These are phyloP conservation scores for Mikania micrantha DNA, from an alignment of 129 eudicot genomes.

Conservation along the genomic window DNA sequence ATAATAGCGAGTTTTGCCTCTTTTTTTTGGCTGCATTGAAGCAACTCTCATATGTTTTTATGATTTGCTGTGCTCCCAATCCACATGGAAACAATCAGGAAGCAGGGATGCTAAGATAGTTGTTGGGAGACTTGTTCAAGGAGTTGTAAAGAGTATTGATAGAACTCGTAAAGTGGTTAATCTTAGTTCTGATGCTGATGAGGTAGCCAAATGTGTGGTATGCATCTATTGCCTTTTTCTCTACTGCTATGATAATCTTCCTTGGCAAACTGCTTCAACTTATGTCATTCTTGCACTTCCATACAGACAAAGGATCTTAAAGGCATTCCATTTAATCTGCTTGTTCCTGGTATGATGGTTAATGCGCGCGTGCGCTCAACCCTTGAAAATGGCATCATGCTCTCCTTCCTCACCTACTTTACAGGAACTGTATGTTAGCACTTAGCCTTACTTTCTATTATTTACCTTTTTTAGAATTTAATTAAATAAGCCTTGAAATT, in stretches of 20 bases:
- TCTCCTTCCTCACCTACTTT: constrained; percentile 84
- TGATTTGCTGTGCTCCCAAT: not conserved
- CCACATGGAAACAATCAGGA: constrained; percentile 35
- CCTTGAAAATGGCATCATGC: constrained; percentile 86
- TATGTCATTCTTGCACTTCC: constrained; percentile 11
- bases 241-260: not conserved
- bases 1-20: not conserved
- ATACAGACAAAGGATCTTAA: constrained; percentile 84
- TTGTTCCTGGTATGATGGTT: constrained; percentile 97
- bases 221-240: constrained; percentile 9
- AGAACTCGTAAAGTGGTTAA: constrained; percentile 74
- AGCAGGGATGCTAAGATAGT: constrained; percentile 26
- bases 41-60: not conserved
- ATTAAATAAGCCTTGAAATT: not conserved
- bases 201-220: constrained; percentile 83
- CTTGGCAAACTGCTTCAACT: not conserved
- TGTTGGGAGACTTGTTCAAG: constrained; percentile 70
- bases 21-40: not conserved
- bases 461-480: constrained; percentile 1
- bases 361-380: constrained; percentile 74
- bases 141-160: constrained; percentile 79
- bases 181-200: constrained; percentile 63
- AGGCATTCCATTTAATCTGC: constrained; percentile 90
- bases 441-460: not conserved
- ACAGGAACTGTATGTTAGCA: constrained; percentile 82